These are phyloP conservation scores for Astrothelium subdiscretum DNA, from an alignment of 495 filamentous ascomycete genomes.

Conservation along the genomic window DNA sequence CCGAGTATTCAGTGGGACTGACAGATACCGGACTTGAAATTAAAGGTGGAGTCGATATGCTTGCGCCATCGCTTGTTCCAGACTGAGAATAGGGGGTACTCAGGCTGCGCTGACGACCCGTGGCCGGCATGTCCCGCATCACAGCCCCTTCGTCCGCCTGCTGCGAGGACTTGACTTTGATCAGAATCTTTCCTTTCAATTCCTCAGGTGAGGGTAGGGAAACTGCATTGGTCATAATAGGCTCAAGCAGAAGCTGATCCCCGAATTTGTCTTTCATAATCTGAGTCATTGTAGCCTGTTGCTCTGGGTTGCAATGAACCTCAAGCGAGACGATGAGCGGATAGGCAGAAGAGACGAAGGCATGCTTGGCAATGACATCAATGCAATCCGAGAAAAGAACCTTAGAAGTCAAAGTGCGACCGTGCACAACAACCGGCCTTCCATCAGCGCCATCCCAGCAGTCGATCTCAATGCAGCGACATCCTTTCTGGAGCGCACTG, in stretches of 20 bases:
- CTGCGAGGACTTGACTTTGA: slow-evolving; percentile 78
- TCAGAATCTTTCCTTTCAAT: slow-evolving; percentile 66
- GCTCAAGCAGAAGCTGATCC: slow-evolving; percentile 62
- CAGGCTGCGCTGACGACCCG: slow-evolving; percentile 63
- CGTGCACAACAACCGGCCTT: slow-evolving; percentile 79
- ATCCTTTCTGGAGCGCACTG: slow-evolving; percentile 73
- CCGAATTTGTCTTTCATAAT: slow-evolving; percentile 79
- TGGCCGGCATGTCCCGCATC: slow-evolving; percentile 30
- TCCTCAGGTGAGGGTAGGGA: slow-evolving; percentile 76
- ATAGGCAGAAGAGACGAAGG: slow-evolving; percentile 68
- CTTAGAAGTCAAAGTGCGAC: slow-evolving; percentile 73
- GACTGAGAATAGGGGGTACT: slow-evolving; percentile 48
- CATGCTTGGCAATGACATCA: slow-evolving; percentile 83
- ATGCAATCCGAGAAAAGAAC: slow-evolving; percentile 84
- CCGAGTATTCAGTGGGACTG: slow-evolving; percentile 35
- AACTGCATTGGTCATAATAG: slow-evolving; percentile 51
- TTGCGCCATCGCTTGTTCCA: slow-evolving; percentile 38
- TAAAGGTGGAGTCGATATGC: slow-evolving; percentile 40
- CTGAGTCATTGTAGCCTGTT: slow-evolving; percentile 80
- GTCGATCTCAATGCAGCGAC: slow-evolving; percentile 92
- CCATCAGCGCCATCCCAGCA: slow-evolving; percentile 91
- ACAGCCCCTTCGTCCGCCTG: slow-evolving; percentile 24
- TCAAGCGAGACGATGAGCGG: slow-evolving; percentile 91
- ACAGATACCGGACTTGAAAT: slow-evolving; percentile 38
- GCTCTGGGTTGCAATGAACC: slow-evolving; percentile 75